phyloP scores from a whole-genome alignment of 495 filamentous ascomycete genomes.

The Cairneyella variabilis region DNA sequence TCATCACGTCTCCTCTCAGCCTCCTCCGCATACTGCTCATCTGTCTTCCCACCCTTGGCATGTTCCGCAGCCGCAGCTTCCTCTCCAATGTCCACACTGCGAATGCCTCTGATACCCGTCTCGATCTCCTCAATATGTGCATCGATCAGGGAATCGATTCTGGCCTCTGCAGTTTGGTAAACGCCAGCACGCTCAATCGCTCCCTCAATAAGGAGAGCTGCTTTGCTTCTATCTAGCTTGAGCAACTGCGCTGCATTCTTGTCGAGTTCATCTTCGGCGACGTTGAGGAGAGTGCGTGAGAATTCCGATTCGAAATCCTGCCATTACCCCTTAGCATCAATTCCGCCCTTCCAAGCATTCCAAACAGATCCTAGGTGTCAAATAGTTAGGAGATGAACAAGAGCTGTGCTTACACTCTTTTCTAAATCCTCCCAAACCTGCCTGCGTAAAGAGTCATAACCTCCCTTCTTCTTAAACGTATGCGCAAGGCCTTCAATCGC shows the following conservation, averaged over 20 bases:
- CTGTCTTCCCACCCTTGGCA: constrained; percentile 68
- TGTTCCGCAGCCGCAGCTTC: constrained; percentile 67
- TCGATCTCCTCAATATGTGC: constrained; percentile 60
- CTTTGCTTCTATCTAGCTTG: constrained; percentile 73
- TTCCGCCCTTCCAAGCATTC: background rate
- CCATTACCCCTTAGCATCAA: background rate
- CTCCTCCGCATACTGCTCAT: constrained; percentile 74
- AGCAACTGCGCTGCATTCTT: constrained; percentile 68
- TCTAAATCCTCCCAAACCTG: constrained; percentile 77
- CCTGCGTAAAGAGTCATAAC: constrained; percentile 81
- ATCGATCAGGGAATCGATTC: constrained; percentile 65
- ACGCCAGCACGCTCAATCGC: constrained; percentile 78
- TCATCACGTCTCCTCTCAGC: constrained; percentile 60
- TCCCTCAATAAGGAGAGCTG: constrained; percentile 80
- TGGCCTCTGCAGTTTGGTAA: constrained; percentile 67
- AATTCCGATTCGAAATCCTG: constrained; percentile 68
- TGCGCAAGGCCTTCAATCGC: constrained; percentile 76
- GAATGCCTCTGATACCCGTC: constrained; percentile 61
- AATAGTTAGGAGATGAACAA: constrained; percentile 5
- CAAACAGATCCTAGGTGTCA: too few relatives aligned
- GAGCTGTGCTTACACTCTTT: constrained; percentile 54
- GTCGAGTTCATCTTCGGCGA: constrained; percentile 79
- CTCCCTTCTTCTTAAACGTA: constrained; percentile 87
- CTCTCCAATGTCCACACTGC: constrained; percentile 69
- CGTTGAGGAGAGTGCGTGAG: constrained; percentile 59